Base-by-base conservation (phyloP, 1,284 basidiomycete genomes). In the Phlebopus sp. region DNA sequence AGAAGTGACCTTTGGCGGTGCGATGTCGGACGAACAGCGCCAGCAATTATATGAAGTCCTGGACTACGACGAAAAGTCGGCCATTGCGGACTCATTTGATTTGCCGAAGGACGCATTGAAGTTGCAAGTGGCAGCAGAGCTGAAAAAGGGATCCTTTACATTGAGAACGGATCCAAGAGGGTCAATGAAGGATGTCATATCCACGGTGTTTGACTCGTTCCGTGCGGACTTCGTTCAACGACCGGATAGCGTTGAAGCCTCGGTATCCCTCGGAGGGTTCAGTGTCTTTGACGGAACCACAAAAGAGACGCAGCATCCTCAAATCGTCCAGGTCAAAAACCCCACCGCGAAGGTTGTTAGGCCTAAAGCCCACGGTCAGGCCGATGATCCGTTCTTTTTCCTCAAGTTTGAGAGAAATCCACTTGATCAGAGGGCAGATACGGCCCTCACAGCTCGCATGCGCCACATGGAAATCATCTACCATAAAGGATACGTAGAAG, bases 401-500 rank as follows among this genome's bases (percentile, higher is more conserved):
- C 71, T 97, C 59, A 92, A 90, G 62, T 92, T 95, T 57, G 97
- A 99, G 71, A 85, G 87, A 51, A 95, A 93, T 57, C 97, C 97
- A 7, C 73, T 98, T 36, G 93, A 98, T 66, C 86, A 89, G 45
- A 84, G 92, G 37, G 95, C 97, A 30, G 96, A 99, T 66, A 97
- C 82, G 59, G 93, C 89, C 0, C 72, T 99, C 47, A 90, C 88
- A 5, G 82, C 97, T 46, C 86, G 85, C 50, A 92, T 99, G 89
- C 83, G 94, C 5, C 92, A 96, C 60, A 90, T 97, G 84, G 96
- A 99, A 69, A 92, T 99, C 57, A 91, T 99, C 48, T 99, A 99
- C 63, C 94, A 99, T 65, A 84, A 79, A 59, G 90, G 91, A 30
- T 99, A 97, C 65, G 79, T 99, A 35, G 96, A 99, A 72, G 90